Base-by-base conservation (phyloP, 164 flowering plant species). In the Vitis rotundifolia region DNA sequence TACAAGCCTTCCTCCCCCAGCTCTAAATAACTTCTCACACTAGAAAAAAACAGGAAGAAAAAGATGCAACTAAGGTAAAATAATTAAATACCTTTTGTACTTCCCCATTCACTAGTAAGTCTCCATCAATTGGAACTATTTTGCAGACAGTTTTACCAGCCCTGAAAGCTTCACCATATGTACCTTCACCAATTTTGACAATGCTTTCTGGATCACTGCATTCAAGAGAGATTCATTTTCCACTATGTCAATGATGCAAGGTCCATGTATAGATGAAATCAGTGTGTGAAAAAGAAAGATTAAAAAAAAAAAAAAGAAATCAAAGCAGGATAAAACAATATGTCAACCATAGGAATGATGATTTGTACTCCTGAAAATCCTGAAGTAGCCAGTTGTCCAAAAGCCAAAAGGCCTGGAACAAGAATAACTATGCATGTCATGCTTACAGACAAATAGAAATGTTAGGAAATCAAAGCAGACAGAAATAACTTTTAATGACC, bases 131-230 rank as follows among this genome's bases (percentile, higher is more conserved):
- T 16, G 98, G 98, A 54, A 96, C 99, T 74, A 96, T 87, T 76
- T 96, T 96, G 85, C 97, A 92, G 31, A 93, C 99, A 69, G 80
- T 78, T 37, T 66, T 77, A 28, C 97, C 98, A 68, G 82, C 92
- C 73, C 71, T 86, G 64, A 93, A 96, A 55, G 96, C 99, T 79
- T 96, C 99, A 64, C 98, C 99, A 82, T 80, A 96, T n/a, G 99
- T 96, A 49, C 99, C 98, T 80, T 96, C 99, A 67, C 99, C 99
- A 73, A 93, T 71, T 83, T 96, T 96, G 57, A 74, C 68, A 51
- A 96, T 86, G 61, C 26, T 69, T 49, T 77, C 73, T 49, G 77
- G 82, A 29, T 83, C 89, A 79, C 97, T 93, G 84, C 3, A 48
- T 52, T 58, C 66, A 79, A 59, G 28, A 68, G 55, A 64, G 51